phyloP scores from a whole-genome alignment of 179 eudicot species.

The Carnegiea gigantea region DNA sequence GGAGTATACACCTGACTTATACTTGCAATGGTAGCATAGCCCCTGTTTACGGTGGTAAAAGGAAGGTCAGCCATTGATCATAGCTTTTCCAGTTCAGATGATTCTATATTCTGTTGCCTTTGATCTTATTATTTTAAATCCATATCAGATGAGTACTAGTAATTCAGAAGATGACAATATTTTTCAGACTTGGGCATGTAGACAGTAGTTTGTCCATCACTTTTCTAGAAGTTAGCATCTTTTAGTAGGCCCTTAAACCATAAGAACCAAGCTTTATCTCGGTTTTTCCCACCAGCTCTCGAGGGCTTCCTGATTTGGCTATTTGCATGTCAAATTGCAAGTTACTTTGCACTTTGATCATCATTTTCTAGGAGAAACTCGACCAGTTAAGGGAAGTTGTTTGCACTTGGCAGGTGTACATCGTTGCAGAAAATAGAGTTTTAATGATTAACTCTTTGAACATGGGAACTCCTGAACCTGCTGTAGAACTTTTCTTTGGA shows the following conservation, averaged over 20 bases:
- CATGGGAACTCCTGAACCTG: conserved; percentile 41
- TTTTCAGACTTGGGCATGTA: not conserved
- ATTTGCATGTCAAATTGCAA: not conserved
- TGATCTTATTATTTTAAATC: not conserved
- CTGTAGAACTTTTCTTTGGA: conserved; percentile 60
- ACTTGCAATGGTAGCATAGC: conserved; percentile 56
- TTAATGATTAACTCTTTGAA: conserved; percentile 46
- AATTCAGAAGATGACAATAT: not conserved
- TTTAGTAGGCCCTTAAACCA: not conserved
- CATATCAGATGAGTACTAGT: too few relatives aligned
- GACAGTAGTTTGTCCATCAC: not conserved
- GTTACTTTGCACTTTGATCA: not conserved
- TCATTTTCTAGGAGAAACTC: not conserved
- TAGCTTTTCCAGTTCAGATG: not conserved
- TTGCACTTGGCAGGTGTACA: conserved; percentile 57
- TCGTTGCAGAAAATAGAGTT: conserved; percentile 81
- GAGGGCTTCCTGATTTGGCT: not conserved
- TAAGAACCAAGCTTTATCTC: not conserved
- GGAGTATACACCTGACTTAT: conserved; percentile 60
- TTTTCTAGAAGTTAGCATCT: not conserved
- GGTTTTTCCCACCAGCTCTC: not conserved
- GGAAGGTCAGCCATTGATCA: conserved; percentile 45
- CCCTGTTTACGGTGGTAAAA: conserved; percentile 71
- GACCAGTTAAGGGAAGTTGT: not conserved
- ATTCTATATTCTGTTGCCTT: not conserved